phyloP scores from a whole-genome alignment of 306 rosid species.

The Quercus gilva region DNA sequence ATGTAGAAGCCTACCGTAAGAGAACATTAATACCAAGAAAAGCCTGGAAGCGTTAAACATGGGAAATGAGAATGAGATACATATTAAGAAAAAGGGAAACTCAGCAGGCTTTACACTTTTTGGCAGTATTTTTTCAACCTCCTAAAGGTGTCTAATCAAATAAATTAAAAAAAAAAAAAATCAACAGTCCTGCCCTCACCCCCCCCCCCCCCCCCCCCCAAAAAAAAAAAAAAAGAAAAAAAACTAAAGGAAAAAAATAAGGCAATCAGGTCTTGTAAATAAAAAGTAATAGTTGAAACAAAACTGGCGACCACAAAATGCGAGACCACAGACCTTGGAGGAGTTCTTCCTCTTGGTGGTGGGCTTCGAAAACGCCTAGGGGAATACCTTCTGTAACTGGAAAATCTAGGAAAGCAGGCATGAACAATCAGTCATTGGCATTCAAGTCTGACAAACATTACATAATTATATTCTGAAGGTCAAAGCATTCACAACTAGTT shows the following conservation, averaged over 20 bases:
- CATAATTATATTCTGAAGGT: neutral
- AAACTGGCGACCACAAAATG: neutral
- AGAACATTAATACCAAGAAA: neutral
- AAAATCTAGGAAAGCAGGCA: slow-evolving; percentile 46
- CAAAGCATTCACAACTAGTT: neutral
- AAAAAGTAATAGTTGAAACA: neutral
- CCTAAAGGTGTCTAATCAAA: no score
- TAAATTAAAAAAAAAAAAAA: no score
- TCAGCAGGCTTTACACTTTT: no score
- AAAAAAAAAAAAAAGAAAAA: no score
- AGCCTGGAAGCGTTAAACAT: neutral
- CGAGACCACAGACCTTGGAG: slow-evolving; percentile 58
- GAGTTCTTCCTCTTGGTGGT: slow-evolving; percentile 76
- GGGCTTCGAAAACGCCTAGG: slow-evolving; percentile 96
- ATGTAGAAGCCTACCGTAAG: neutral
- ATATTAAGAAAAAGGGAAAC: no score
- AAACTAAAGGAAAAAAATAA: no score
- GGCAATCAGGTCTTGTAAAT: no score
- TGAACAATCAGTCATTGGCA: neutral
- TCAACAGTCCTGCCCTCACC: no score
- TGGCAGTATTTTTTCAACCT: no score
- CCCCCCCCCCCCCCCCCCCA: no score
- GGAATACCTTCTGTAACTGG: slow-evolving; percentile 78
- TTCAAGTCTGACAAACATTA: neutral
- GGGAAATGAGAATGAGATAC: neutral